Conservation (phyloP, 257 asterid species). For the Leptodermis oblonga region DNA sequence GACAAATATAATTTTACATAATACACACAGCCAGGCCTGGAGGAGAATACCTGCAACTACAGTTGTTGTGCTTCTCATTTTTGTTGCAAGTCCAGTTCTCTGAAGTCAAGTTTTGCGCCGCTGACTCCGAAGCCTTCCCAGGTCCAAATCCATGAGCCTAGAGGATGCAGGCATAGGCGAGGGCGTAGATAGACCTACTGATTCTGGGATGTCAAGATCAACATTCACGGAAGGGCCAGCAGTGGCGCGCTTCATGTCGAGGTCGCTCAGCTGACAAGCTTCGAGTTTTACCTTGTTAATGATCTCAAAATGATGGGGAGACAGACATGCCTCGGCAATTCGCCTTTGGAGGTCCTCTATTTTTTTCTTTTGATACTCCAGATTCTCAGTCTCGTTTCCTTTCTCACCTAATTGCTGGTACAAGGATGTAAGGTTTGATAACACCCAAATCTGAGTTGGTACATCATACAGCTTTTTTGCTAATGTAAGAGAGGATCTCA, state of each 20-base stretch:
- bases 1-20: background rate
- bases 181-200: conserved; percentile 62
- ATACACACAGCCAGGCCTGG: too few relatives aligned
- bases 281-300: conserved; percentile 55
- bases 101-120: conserved; percentile 48
- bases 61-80: background rate
- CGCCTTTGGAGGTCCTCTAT: conserved; percentile 73
- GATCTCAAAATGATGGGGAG: conserved; percentile 70
- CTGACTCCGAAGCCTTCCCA: conserved; percentile 63
- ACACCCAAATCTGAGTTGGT: conserved; percentile 92
- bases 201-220: conserved; percentile 94
- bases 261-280: conserved; percentile 51
- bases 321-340: conserved; percentile 53
- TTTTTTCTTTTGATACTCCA: conserved; percentile 60
- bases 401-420: conserved; percentile 86
- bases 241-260: conserved; percentile 60
- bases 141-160: conserved; percentile 76
- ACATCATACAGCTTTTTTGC: conserved; percentile 83
- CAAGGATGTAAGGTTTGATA: conserved; percentile 76
- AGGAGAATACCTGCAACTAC: background rate
- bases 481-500: conserved; percentile 89
- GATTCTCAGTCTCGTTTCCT: conserved; percentile 68
- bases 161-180: conserved; percentile 46
- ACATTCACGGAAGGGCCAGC: conserved; percentile 62
- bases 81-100: background rate